Evolutionary conservation across 139 green algal genomes (phyloP).

Genomic region (Chlamydomonas sphaeroides): DNA sequence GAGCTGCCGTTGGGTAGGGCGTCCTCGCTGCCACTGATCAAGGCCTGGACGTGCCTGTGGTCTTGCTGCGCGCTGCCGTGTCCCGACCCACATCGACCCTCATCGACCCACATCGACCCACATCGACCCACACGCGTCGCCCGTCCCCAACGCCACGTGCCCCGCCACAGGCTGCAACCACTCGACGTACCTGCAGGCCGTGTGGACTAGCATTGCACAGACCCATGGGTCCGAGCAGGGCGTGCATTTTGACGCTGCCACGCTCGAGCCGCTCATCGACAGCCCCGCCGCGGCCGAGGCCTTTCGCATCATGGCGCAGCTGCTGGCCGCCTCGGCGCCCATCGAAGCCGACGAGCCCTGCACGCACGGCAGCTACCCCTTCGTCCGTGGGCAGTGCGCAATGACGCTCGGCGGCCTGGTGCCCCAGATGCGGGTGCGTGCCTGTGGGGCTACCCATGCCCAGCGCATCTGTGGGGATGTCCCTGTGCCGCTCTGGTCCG

Average conservation of each 20-base stretch:
- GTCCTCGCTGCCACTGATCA: no score
- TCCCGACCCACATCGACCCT: no score
- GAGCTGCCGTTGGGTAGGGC: neutral
- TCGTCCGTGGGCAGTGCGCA: constrained; percentile 11
- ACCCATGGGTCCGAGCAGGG: constrained; percentile 13
- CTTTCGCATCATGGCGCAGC: neutral
- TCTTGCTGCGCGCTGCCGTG: no score
- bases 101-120: no score
- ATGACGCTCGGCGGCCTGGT: constrained; percentile 1
- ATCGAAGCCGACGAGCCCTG: neutral
- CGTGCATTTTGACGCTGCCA: constrained; percentile 19
- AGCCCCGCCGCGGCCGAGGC: neutral
- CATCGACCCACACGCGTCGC: no score
- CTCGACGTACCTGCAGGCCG: neutral
- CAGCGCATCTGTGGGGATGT: neutral
- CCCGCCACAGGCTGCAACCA: constrained; percentile 10
- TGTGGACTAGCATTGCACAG: constrained; percentile 28
- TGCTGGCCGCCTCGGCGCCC: constrained; percentile 4
- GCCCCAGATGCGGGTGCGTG: constrained; percentile 24
- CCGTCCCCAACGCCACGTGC: neutral
- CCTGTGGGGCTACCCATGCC: no score
- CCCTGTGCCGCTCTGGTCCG: neutral
- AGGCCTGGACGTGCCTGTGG: neutral
- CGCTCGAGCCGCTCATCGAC: constrained; percentile 2
- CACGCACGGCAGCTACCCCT: constrained; percentile 9